A percentile compares a stretch with the other conserved stretches of the same genome.
phyloP scores from a whole-genome alignment of 2,329 filamentous ascomycete genomes.

The Alternaria atra region DNA sequence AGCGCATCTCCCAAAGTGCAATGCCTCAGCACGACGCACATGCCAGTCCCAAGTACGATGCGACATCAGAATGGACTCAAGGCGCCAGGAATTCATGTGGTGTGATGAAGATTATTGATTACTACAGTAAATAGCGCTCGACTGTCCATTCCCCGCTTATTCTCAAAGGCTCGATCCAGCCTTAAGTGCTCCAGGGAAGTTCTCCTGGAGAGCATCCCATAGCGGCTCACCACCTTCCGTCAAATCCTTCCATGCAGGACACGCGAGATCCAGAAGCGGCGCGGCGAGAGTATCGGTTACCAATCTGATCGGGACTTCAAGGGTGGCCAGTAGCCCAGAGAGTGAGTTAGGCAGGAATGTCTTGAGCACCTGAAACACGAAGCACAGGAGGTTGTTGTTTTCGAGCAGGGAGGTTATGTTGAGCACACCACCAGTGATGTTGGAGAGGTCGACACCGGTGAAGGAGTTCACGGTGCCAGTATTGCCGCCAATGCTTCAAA shows the following conservation, averaged over 20 bases:
- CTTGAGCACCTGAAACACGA: constrained; percentile 47
- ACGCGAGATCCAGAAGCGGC: constrained; percentile 33
- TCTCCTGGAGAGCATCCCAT: constrained; percentile 27
- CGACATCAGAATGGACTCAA: neutral
- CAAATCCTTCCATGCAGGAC: constrained; percentile 37
- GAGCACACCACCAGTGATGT: constrained; percentile 38
- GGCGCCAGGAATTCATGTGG: neutral
- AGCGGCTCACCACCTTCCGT: constrained; percentile 22
- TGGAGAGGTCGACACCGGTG: constrained; percentile 51
- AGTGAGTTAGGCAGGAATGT: constrained; percentile 48
- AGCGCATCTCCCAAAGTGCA: neutral
- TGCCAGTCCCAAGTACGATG: neutral
- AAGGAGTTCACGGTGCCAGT: constrained; percentile 62
- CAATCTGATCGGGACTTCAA: constrained; percentile 33
- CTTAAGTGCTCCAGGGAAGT: constrained; percentile 19
- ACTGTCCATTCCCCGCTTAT: neutral
- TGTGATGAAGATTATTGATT: neutral
- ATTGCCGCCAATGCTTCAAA: constrained; percentile 60
- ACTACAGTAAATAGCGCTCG: neutral
- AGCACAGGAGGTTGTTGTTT: constrained; percentile 52
- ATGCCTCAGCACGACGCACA: neutral
- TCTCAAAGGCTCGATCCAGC: constrained; percentile 15
- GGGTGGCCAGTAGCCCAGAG: constrained; percentile 35
- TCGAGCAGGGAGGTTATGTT: constrained; percentile 44
- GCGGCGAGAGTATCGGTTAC: constrained; percentile 28